Conservation (phyloP, 768 basidiomycete genomes). For the Pleurotus eryngii region DNA sequence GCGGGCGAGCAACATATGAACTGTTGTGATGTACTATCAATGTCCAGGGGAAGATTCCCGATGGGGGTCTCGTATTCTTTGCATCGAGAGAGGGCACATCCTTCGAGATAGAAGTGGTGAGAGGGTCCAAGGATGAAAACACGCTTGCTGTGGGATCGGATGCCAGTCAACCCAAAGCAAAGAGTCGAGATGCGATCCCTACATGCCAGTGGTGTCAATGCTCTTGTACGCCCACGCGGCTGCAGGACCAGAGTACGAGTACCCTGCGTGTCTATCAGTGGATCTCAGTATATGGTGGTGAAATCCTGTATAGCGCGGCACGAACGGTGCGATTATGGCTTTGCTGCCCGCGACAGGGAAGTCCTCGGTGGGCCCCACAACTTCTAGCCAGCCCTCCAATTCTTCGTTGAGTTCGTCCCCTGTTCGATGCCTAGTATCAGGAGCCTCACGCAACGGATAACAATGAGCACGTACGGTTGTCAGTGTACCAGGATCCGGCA, state of each 20-base stretch:
- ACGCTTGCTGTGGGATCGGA: constrained; percentile 57
- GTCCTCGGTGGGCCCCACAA: constrained; percentile 41
- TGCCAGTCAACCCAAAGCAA: constrained; percentile 3
- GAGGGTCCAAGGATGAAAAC: constrained; percentile 96
- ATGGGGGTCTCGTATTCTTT: constrained; percentile 80
- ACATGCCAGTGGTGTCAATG: constrained; percentile 83
- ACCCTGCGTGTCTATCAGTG: constrained; percentile 82
- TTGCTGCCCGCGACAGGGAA: constrained; percentile 54
- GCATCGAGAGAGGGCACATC: constrained; percentile 85
- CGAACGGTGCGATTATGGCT: constrained; percentile 96
- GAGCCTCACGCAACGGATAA: constrained; percentile 6
- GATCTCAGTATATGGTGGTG: neutral
- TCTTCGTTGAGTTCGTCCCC: constrained; percentile 56
- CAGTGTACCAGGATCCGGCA: constrained; percentile 89
- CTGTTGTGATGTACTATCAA: constrained; percentile 48
- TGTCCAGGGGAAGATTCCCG: constrained; percentile 77
- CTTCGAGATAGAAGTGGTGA: constrained; percentile 84
- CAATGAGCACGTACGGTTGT: constrained; percentile 43
- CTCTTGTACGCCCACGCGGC: constrained; percentile 96
- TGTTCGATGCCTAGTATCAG: constrained; percentile 25
- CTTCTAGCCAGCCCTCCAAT: constrained; percentile 59
- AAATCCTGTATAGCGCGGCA: constrained; percentile 12
- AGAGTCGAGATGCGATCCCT: constrained; percentile 23
- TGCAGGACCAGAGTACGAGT: constrained; percentile 88
- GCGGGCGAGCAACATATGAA: neutral